Percentiles rank a stretch among this genome's conserved stretches.
Evolutionary conservation across 495 filamentous ascomycete species (phyloP).

Genomic region (Sabuloglossum arenarium): DNA sequence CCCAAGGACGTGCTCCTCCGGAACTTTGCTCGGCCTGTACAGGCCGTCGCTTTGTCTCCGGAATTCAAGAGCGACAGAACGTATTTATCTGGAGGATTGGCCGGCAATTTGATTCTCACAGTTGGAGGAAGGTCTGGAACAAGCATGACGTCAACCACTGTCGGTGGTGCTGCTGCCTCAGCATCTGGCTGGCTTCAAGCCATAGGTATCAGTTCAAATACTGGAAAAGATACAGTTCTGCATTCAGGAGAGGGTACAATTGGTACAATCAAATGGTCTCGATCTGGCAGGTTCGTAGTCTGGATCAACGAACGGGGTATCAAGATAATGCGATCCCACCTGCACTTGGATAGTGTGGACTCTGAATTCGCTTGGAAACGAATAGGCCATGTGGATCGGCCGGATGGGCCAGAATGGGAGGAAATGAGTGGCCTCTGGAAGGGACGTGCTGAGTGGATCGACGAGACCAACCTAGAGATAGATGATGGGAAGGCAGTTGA

Average conservation of each 20-base stretch:
- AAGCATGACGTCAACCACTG: conserved; percentile 60
- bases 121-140: conserved; percentile 55
- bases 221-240: conserved; percentile 68
- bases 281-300: conserved; percentile 72
- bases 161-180: conserved; percentile 53
- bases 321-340: conserved; percentile 86
- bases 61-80: conserved; percentile 74
- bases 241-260: conserved; percentile 88
- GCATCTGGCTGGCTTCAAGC: conserved; percentile 83
- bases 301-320: conserved; percentile 95
- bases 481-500: conserved; percentile 28
- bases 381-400: conserved; percentile 78
- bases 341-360: conserved; percentile 58
- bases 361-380: conserved; percentile 80
- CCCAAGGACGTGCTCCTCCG: conserved; percentile 65
- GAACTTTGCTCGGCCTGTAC: conserved; percentile 83
- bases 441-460: conserved; percentile 75
- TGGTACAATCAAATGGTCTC: conserved; percentile 76
- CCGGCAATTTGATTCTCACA: conserved; percentile 80
- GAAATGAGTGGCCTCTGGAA: conserved; percentile 94
- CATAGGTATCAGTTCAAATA: conserved; percentile 55
- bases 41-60: conserved; percentile 75
- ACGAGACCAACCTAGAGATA: conserved; percentile 49
- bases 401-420: conserved; percentile 62
- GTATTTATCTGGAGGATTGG: conserved; percentile 77